Percentiles rank a stretch among this genome's conserved stretches.
phyloP scores from a whole-genome alignment of 2,329 filamentous ascomycete species.

The Trichocomaceae sp. region DNA sequence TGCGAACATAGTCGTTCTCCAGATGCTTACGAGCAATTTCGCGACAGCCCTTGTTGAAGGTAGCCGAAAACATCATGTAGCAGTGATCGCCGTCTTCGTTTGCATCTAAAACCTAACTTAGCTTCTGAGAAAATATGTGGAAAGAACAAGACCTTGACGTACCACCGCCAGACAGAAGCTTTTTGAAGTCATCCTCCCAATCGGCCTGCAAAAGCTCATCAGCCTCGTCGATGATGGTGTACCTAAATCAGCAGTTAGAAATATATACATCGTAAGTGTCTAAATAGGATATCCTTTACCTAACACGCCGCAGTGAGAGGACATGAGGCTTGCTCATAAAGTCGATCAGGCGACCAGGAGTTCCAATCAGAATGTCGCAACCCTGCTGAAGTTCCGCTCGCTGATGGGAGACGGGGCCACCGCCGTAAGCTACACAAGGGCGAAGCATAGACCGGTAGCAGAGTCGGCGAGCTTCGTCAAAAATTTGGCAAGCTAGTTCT shows the following conservation, averaged over 20 bases:
- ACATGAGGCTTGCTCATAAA: constrained; percentile 67
- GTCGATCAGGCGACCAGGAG: constrained; percentile 78
- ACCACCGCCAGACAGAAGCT: constrained; percentile 77
- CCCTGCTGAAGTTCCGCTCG: constrained; percentile 68
- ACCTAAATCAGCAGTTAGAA: constrained; percentile 33
- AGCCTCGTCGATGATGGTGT: constrained; percentile 81
- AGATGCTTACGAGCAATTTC: constrained; percentile 72
- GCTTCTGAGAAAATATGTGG: constrained; percentile 11
- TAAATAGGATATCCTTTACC: constrained; percentile 41
- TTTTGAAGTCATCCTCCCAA: constrained; percentile 69
- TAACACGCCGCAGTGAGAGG: constrained; percentile 67
- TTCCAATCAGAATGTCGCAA: constrained; percentile 82
- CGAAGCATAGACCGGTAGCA: constrained; percentile 94
- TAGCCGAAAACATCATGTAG: constrained; percentile 86
- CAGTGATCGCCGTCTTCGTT: constrained; percentile 67
- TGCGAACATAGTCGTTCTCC: constrained; percentile 64
- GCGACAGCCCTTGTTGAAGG: constrained; percentile 76
- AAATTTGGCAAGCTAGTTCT: constrained; percentile 89
- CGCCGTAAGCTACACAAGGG: constrained; percentile 83
- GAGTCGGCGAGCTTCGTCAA: constrained; percentile 84
- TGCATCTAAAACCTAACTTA: constrained; percentile 45
- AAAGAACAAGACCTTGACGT: constrained; percentile 33
- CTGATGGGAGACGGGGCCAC: constrained; percentile 65
- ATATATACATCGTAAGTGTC: neutral
- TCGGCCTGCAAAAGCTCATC: constrained; percentile 81